Evolutionary conservation across 495 filamentous ascomycete genomes (phyloP), one percentile per base, ranked within the genome.

Genomic region (Hypoxylon fuscum): DNA sequence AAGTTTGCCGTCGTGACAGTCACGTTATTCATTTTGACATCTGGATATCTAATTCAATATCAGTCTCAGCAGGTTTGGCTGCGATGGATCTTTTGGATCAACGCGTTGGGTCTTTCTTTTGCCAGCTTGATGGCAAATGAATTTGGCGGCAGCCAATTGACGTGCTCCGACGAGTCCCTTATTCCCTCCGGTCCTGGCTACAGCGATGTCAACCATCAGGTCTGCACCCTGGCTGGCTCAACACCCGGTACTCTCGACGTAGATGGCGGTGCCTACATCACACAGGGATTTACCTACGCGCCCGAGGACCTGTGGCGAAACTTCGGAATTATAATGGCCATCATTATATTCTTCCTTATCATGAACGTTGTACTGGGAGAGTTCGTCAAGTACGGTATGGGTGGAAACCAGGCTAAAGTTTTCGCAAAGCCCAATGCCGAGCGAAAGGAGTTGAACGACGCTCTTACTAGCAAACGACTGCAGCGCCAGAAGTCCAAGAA

Each of bases 41-140:
- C 85, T 4, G 91, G 91, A 8, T 95, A 95, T 74, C 74, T 93
- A 10, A 91, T 94, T 55, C 89, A 91, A 58, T 91, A 85, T 64
- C 82, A 87, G 20, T 78, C 73, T 5, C 78, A 88, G 42, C 85
- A 91, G 53, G 86, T 87, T 5, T 93, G 90, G 90, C 73, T 92
- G 18, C 74, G 87, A 15, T 93, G 90, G 90, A 88, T 94, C 37
- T 93, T 90, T 75, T 94, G 85, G 71, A 81, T 93, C 68, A 93
- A 93, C 54, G 84, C 88, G 0, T 80, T 94, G 4, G 90, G 90
- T 31, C 80, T 93, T 2, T 83, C 86, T 0, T 94, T 95, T 71
- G 81, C 86, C 5, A 76, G 84, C 0, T 62, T 96, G 72, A 94
- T 95, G 90, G 86, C 90, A 61, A 95, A 95, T 61, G 92, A 95